These are phyloP conservation scores for Alternaria longipes DNA, from an alignment of 2,329 filamentous ascomycete genomes.

Conservation along the genomic window DNA sequence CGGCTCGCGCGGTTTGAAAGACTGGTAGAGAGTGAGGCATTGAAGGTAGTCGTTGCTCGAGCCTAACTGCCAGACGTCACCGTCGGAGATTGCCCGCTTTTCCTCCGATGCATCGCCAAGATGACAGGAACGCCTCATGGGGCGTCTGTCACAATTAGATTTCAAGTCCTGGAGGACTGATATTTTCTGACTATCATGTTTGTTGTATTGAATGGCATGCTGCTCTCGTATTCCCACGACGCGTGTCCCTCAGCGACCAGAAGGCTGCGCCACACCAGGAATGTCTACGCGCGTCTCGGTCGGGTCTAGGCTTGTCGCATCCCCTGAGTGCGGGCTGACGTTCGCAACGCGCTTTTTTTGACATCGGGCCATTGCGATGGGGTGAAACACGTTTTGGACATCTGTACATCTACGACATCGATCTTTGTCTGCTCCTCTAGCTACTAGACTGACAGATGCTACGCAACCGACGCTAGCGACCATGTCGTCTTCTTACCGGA, in stretches of 20 bases:
- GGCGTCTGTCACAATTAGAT: neutral
- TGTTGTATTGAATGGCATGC: neutral
- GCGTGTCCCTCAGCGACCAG: conserved; percentile 14
- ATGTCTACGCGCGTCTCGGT: conserved; percentile 7
- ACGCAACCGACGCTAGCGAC: conserved; percentile 22
- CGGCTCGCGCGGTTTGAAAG: neutral
- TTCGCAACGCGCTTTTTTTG: conserved; percentile 6
- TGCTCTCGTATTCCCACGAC: neutral
- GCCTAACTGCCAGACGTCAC: neutral
- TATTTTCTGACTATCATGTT: neutral
- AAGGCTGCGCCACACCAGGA: conserved; percentile 15
- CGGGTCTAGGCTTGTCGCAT: conserved; percentile 19
- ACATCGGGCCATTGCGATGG: conserved; percentile 12
- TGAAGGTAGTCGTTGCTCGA: neutral
- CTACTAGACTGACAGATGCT: conserved; percentile 18
- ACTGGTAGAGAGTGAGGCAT: neutral
- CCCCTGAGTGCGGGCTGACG: conserved; percentile 17
- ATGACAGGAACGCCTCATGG: neutral
- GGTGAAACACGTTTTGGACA: conserved; percentile 4
- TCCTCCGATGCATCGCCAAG: conserved; percentile 3
- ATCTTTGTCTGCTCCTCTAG: neutral
- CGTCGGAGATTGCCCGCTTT: neutral
- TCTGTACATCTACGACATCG: conserved; percentile 1
- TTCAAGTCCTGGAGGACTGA: neutral
- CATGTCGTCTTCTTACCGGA: conserved; percentile 35